A percentile compares a stretch with the other conserved stretches of the same genome.
Conservation (phyloP, 805 yeast genomes). For the Kluyveromyces siamensis region DNA sequence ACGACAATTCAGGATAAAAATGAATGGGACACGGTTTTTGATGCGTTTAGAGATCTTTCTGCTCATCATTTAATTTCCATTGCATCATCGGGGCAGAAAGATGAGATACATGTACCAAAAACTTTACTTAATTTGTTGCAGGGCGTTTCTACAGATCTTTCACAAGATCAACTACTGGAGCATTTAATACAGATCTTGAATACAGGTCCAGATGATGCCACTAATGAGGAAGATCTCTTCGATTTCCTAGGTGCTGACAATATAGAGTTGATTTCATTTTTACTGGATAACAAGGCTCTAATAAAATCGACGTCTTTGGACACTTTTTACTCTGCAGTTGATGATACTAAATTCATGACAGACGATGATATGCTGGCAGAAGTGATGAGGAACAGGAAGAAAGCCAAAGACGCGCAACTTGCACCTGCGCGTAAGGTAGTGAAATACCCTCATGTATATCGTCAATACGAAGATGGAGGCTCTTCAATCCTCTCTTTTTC, state of each 20-base stretch:
- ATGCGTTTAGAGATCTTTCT: conserved; percentile 26
- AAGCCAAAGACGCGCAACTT: conserved; percentile 40
- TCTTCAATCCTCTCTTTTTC: conserved; percentile 58
- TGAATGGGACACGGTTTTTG: conserved; percentile 31
- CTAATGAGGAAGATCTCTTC: conserved; percentile 55
- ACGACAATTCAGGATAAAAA: conserved; percentile 31
- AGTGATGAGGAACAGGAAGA: conserved; percentile 40
- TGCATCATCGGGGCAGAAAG: not conserved
- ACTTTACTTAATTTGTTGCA: conserved; percentile 11
- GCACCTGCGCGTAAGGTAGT: conserved; percentile 38
- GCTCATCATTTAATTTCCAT: conserved; percentile 13
- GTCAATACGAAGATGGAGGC: conserved; percentile 51
- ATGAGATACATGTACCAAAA: not conserved
- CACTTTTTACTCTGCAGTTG: conserved; percentile 7
- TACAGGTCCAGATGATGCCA: conserved; percentile 26
- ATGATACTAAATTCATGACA: conserved; percentile 33
- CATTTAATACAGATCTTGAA: conserved; percentile 22
- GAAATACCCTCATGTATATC: conserved; percentile 81
- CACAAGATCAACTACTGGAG: conserved; percentile 26
- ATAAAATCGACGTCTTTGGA: conserved; percentile 2
- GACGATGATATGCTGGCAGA: conserved; percentile 48
- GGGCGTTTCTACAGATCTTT: conserved; percentile 20
- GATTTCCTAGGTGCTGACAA: conserved; percentile 83
- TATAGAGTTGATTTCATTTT: conserved; percentile 60
- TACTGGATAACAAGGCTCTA: conserved; percentile 13